Evolutionary conservation across 2,329 filamentous ascomycete species (phyloP).

Genomic region (Epichloe sibirici): DNA sequence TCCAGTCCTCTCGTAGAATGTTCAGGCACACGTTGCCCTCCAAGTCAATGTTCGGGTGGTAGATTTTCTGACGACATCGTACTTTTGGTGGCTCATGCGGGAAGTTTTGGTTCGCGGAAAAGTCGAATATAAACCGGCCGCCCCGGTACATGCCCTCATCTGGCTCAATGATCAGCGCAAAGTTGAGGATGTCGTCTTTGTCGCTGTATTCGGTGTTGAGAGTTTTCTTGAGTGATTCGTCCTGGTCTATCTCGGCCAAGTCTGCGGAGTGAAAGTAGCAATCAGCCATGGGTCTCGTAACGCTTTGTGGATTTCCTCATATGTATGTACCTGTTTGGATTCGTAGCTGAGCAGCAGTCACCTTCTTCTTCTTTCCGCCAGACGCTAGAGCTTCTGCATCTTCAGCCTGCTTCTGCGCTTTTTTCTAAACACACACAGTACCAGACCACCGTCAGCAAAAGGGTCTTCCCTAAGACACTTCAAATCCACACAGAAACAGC

Average conservation of each 20-base stretch:
- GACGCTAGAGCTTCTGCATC: constrained; percentile 60
- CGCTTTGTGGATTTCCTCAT: not conserved
- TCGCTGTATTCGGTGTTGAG: constrained; percentile 76
- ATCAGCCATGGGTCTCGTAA: not conserved
- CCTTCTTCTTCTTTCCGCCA: constrained; percentile 91
- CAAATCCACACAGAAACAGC: not conserved
- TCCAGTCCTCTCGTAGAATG: constrained; percentile 96
- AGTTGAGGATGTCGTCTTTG: constrained; percentile 77
- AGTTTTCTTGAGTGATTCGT: constrained; percentile 53
- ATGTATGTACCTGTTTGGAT: constrained; percentile 73
- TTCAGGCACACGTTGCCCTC: constrained; percentile 98
- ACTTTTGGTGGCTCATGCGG: constrained; percentile 97
- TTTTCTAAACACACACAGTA: constrained; percentile 50
- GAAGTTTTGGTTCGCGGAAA: constrained; percentile 88
- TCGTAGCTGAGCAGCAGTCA: constrained; percentile 87
- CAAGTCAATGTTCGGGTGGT: constrained; percentile 96
- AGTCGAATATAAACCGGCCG: constrained; percentile 79
- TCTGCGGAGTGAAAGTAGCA: constrained; percentile 34
- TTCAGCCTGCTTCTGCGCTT: constrained; percentile 91
- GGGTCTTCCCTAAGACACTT: too few species aligned
- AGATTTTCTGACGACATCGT: constrained; percentile 94
- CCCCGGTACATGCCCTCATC: constrained; percentile 84
- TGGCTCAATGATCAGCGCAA: constrained; percentile 67
- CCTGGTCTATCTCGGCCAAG: constrained; percentile 54
- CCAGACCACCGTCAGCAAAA: not conserved